Base-by-base conservation (phyloP, 352 stramenopile genomes). In the Globisporangium nodosum region DNA sequence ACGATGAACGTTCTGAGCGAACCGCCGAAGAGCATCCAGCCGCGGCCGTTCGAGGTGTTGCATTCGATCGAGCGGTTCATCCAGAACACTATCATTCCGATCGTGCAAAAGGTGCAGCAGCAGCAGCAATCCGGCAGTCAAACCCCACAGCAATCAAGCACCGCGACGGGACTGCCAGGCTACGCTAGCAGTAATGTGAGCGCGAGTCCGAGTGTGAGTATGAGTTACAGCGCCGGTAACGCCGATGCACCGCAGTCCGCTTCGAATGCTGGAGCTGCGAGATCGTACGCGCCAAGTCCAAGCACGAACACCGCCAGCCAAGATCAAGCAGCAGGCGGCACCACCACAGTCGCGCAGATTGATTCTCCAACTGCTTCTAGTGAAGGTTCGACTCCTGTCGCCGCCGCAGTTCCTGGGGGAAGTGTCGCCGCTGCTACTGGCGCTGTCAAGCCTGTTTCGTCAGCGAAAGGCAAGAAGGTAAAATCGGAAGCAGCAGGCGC, bases 11-110 rank as follows among this genome's bases (percentile, higher is more conserved):
- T 95, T 15, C 47, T 95, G 46, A 74, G 77, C 15, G 78, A 88
- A 54, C 15, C 49, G 9, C 65, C 65, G 15, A 76, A 67, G n/a
- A 68, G 61, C 42, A 49, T 73, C 2, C 78, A 88, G 52, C 78
- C 80, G 15, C 70, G 81, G 11, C 77, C 85, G 11, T 66, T 88
- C 21, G 74, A 91, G 35, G 76, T 92, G 37, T 60, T 95, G 9
- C 71, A 73, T 21, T 88, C 85, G 11, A 93, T 95, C 37, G 85
- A 95, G 55, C 70, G 71, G 20, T 95, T 95, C 35, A 88, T 95
- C 42, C 69, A 85, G 47, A 83, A 74, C 49, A 90, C 81, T 3
- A 81, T 95, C 27, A 61, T 87, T 31, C 83, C 85, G 18, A 92
- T 95, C 39, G 80, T 92, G 3, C 70, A 69, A 21, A 88, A 89